Base-by-base conservation (phyloP, 352 stramenopile species). In the Phytopythium montanum region DNA sequence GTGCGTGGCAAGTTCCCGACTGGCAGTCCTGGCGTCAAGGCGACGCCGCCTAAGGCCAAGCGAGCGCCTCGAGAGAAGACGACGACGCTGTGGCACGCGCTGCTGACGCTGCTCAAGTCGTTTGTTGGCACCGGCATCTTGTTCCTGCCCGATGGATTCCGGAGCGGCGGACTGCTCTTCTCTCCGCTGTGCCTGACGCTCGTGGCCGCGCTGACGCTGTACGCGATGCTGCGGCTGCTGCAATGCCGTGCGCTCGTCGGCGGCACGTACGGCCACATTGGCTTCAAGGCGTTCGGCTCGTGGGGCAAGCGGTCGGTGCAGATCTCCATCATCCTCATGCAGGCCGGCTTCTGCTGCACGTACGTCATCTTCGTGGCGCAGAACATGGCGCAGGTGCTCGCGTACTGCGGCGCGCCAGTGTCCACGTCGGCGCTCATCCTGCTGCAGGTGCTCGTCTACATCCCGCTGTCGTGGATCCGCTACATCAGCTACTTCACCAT, bases 401-500 rank as follows among this genome's bases (percentile, higher is more conserved):
- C 51, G n/a, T 90, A 85, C 59, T 59, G 81, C 28, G 79, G 78
- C 29, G 55, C 69, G 36, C 54, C 53, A 4, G 49, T 88, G 2
- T 61, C 77, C 23, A 67, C 65, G 28, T 90, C 81, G 26, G 61
- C 72, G 60, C 75, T 93, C 29, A 88, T 93, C 33, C 28, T 93
- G 60, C 67, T 90, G 10, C 84, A 93, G 66, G 79, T 89, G 58
- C 62, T 75, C 12, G 73, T 90, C 14, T 85, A 93, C 65, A 87
- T 92, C 34, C 84, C 84, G 42, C 68, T 93, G 26, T 90, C 81
- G 29, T 93, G 84, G 84, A 90, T 93, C 57, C 79, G 84, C 16
- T 90, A 92, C 70, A 91, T 92, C 62, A 90, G 81, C 72, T 93
- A 90, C 72, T 93, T 93, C 55, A 86, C 79, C 33, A 84, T 93